phyloP scores from a whole-genome alignment of 164 flowering plant genomes.

The Vitis labrusca region DNA sequence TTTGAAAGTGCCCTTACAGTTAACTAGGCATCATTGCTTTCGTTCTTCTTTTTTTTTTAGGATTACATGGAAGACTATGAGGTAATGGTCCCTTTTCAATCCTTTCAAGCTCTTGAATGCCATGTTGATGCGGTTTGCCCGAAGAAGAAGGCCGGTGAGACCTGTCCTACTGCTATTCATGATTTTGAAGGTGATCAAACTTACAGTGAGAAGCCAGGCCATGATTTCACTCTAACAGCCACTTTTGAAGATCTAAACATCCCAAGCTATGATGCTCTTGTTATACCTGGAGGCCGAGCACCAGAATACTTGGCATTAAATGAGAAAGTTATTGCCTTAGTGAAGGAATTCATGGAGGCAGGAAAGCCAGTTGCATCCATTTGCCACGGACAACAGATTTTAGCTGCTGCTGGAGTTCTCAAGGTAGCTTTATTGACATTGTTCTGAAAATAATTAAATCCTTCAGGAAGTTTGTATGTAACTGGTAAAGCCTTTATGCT shows the following conservation, averaged over 20 bases:
- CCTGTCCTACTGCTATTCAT: constrained; percentile 88
- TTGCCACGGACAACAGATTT: constrained; percentile 95
- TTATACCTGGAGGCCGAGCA: constrained; percentile 97
- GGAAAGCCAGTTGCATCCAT: constrained; percentile 95
- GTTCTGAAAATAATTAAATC: neutral
- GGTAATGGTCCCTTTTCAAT: constrained; percentile 89
- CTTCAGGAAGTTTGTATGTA: too few species aligned
- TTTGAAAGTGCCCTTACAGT: neutral
- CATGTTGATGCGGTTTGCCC: constrained; percentile 94
- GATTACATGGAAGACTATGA: constrained; percentile 99
- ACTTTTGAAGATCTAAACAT: constrained; percentile 54
- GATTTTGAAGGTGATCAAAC: constrained; percentile 99
- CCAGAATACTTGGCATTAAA: constrained; percentile 91
- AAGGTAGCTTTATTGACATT: constrained; percentile 49
- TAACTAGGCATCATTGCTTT: neutral
- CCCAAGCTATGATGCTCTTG: constrained; percentile 85
- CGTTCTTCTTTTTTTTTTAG: constrained; percentile 34
- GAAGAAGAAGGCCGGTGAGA: constrained; percentile 73
- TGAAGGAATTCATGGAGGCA: constrained; percentile 69
- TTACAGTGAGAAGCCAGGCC: constrained; percentile 94
- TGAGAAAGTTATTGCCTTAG: constrained; percentile 63
- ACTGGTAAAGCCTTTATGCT: neutral
- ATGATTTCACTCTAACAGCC: constrained; percentile 69
- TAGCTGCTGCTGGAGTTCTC: constrained; percentile 92
- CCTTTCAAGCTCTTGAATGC: constrained; percentile 91